phyloP scores from a whole-genome alignment of 2,329 filamentous ascomycete species.

The Penicillium fuscoglaucum region DNA sequence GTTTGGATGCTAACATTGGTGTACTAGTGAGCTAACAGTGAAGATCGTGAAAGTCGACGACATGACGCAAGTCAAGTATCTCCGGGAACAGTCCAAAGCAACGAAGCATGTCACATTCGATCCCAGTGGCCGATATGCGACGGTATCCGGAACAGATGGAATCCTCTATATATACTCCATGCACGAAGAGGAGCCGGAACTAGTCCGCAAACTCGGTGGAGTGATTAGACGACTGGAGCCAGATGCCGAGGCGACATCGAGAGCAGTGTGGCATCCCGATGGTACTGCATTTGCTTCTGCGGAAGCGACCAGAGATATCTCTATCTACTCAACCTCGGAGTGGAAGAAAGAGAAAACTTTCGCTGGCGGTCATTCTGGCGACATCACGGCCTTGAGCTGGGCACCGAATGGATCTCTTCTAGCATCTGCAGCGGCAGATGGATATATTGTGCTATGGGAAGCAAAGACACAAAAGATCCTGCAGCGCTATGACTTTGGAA shows the following conservation, averaged over 20 bases:
- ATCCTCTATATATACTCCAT: constrained; percentile 87
- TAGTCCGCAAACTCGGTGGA: constrained; percentile 82
- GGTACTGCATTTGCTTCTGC: constrained; percentile 85
- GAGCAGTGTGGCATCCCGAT: constrained; percentile 88
- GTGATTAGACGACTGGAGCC: constrained; percentile 77
- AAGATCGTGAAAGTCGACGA: constrained; percentile 84
- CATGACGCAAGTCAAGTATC: constrained; percentile 70
- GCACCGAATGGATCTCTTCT: constrained; percentile 91
- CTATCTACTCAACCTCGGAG: constrained; percentile 82
- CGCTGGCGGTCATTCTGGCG: constrained; percentile 73
- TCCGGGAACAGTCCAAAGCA: constrained; percentile 81
- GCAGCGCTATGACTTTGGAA: constrained; percentile 73
- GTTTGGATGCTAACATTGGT: constrained; percentile 22
- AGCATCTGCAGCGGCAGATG: constrained; percentile 59
- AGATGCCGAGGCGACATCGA: constrained; percentile 73
- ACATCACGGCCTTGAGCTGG: constrained; percentile 87
- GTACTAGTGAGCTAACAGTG: constrained; percentile 72
- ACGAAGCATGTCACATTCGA: constrained; percentile 92
- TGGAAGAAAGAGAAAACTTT: constrained; percentile 87
- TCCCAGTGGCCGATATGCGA: constrained; percentile 69
- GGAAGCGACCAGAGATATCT: constrained; percentile 77
- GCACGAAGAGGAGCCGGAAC: constrained; percentile 71
- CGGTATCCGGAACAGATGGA: constrained; percentile 85
- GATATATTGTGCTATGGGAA: constrained; percentile 71
- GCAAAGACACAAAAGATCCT: constrained; percentile 81